Base-by-base conservation (phyloP, 345 rosid genomes). In the Orychophragmus violaceus region DNA sequence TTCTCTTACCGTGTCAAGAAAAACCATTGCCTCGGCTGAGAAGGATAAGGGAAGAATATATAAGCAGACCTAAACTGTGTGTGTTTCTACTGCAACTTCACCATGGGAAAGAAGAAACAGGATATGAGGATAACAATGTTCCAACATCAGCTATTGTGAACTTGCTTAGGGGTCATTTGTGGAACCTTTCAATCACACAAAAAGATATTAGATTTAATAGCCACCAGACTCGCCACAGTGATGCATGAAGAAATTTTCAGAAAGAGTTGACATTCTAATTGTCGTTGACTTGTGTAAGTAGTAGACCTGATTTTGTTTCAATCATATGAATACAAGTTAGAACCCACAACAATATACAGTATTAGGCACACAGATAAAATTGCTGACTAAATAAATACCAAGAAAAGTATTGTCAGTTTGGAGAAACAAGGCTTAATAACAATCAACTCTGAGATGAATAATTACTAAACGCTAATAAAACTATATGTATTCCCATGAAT, bases 261-360 rank as follows among this genome's bases (percentile, higher is more conserved):
- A 33, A 23, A 45, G 64, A 45, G 72, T 57, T 68, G 64, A 68
- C 57, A 56, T 57, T 57, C 25, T 24, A 10, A 57, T 68, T 27
- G 37, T 45, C 27, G 32, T 42, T 54, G 45, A 32, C 56, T 22
- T 29, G 12, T 19, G 19, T 18, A 39, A 10, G 17, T 33, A 50
- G 41, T 21, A 29, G 33, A 30, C 44, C 22, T 42, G 63, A 41
- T 9, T 64, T 16, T 51, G 36, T 50, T 51, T 25, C 25, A 36
- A 5, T 10, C 49, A 36, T 21, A 21, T 52, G 37, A 37, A 50
- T 23, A 35, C 12, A 52, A 51, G 39, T 36, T 17, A 36, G 12
- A 63, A 51, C 8, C 36, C n/a, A 51, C 58, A 49, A 9, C 14
- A 24, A 16, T 5, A 28, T 10, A 14, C 18, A 50, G 30, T 4